Conservation (phyloP, 352 stramenopile genomes). For the Blastocystis sp. region DNA sequence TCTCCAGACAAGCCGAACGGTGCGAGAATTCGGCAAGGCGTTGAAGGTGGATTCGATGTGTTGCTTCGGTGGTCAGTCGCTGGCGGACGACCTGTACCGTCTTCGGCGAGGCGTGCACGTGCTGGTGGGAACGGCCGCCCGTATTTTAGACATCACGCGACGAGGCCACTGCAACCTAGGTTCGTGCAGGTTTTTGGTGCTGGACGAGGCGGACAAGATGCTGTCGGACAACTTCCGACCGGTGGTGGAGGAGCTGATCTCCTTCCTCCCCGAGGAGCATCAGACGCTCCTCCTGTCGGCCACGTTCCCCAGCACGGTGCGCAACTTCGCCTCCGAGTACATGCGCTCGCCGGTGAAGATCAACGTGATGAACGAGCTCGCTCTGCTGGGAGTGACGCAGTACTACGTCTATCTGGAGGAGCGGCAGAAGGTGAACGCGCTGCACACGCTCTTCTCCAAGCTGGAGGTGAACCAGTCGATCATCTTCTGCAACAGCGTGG, state of each 20-base stretch:
- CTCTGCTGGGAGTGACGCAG: slow-evolving; percentile 94
- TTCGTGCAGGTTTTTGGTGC: slow-evolving; percentile 91
- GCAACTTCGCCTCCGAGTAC: slow-evolving; percentile 95
- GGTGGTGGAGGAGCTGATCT: slow-evolving; percentile 93
- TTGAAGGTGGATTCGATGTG: slow-evolving; percentile 93
- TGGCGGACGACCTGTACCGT: slow-evolving; percentile 99
- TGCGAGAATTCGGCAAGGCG: slow-evolving; percentile 97
- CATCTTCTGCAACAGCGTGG: slow-evolving; percentile 99
- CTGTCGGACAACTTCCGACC: slow-evolving; percentile 94
- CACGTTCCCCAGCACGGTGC: slow-evolving; percentile 98
- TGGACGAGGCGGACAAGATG: slow-evolving; percentile 99
- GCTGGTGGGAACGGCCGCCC: slow-evolving; percentile 92
- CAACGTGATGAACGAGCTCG: slow-evolving; percentile 99
- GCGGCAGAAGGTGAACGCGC: slow-evolving; percentile 95
- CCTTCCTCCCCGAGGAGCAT: slow-evolving; percentile 79
- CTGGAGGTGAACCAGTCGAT: slow-evolving; percentile 99
- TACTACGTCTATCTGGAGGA: slow-evolving; percentile 99
- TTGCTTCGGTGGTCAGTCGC: slow-evolving; percentile 90
- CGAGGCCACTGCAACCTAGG: slow-evolving; percentile 93
- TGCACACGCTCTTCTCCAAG: slow-evolving; percentile 98
- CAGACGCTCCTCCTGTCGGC: slow-evolving; percentile 99
- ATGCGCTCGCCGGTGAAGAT: slow-evolving; percentile 97
- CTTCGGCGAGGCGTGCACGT: slow-evolving; percentile 99
- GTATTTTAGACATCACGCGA: slow-evolving; percentile 94
- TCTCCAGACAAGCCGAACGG: slow-evolving; percentile 89